Base-by-base conservation (phyloP, 352 stramenopile genomes). In the Pythium pyrilobum region DNA sequence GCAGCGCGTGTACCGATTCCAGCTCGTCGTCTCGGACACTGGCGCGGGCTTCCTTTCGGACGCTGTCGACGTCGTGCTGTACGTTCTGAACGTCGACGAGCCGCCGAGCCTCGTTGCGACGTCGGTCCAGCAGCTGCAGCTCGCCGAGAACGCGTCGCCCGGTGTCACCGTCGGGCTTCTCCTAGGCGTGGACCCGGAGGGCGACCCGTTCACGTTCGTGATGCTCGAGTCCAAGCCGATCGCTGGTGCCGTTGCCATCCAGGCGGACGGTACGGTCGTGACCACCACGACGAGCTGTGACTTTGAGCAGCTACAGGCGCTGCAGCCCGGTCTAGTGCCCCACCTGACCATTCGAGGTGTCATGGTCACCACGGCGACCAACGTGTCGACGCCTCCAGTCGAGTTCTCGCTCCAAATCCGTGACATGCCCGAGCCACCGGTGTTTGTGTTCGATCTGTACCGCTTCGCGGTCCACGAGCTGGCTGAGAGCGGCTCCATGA, bases 61-160 rank as follows among this genome's bases (percentile, higher is more conserved):
- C 46, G 59, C 51, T 5, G 69, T 79, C 4, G 62, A 66, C 9
- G 46, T 87, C 2, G 66, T 77, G 23, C 47, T 87, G 3, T 79
- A 72, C 43, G 52, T 87, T 4, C 15, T 57, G 5, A 51, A 87
- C 39, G 66, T 81, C 7, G 72, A 84, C 20, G 76, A 87, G 25
- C 61, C 62, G 10, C 72, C 76, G 6, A 46, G 45, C 11, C 43
- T 82, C 1, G 31, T 77, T 18, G 16, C 37, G 11, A 59, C 65
- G 5, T 80, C 71, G 2, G 25, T 63, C 5, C 50, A 62, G 18
- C 55, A 61, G 23, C 29, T 82, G 16, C 41, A 53, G 8, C 34
- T 82, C 12, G 8, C 44, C 0, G 76, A 87, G 55, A 87, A 87
- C 52, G 10, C 54, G 12, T 13, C 40, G 7, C 38, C 28, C 12